Conservation (phyloP, 2,329 filamentous ascomycete genomes). For the Fusarium denticulatum region DNA sequence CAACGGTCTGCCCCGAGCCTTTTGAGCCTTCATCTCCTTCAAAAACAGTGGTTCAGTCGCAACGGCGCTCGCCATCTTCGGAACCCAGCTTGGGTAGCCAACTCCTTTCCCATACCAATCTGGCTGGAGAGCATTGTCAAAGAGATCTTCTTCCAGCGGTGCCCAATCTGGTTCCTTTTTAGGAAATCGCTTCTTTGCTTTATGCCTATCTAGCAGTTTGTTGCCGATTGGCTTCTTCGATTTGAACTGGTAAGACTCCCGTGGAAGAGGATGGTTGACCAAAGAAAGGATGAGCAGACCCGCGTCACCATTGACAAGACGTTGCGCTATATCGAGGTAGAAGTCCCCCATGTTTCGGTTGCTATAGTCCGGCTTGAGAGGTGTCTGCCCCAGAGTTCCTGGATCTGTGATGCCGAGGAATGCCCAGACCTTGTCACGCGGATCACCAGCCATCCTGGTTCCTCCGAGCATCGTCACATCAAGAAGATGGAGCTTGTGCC, state of each 20-base stretch:
- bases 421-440: constrained; percentile 17
- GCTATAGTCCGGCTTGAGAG: background rate
- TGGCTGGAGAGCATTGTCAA: constrained; percentile 3
- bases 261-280: constrained; percentile 4
- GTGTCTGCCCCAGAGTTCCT: background rate
- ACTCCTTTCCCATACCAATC: background rate
- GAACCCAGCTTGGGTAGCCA: constrained; percentile 9
- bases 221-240: constrained; percentile 9
- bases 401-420: constrained; percentile 9
- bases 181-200: constrained; percentile 1
- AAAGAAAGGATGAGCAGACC: constrained; percentile 3
- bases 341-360: constrained; percentile 18
- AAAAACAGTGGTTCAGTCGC: constrained; percentile 5
- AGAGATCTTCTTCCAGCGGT: constrained; percentile 1
- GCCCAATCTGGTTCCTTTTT: background rate
- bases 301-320: background rate
- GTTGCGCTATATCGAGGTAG: constrained; percentile 8
- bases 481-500: background rate
- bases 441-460: constrained; percentile 11
- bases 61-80: constrained; percentile 14
- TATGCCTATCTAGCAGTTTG: background rate
- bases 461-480: constrained; percentile 15
- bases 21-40: constrained; percentile 17
- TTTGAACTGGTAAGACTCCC: constrained; percentile 3
- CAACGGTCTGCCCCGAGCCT: background rate